A percentile compares a stretch with the other conserved stretches of the same genome.
Evolutionary conservation across 2,329 filamentous ascomycete genomes (phyloP).

Genomic region (Penicillium sp.): DNA sequence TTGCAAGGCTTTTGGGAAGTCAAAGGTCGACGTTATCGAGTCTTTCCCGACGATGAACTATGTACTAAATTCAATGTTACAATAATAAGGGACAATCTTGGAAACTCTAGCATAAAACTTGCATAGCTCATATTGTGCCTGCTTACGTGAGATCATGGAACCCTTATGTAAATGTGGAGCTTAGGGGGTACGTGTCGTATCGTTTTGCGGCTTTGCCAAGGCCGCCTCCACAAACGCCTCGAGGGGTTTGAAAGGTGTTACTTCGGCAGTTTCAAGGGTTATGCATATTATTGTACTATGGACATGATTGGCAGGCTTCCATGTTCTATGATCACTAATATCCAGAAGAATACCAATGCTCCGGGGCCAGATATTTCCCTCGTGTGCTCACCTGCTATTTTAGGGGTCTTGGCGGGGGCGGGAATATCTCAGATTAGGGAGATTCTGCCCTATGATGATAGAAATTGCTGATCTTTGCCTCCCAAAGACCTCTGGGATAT

Average conservation of each 20-base stretch:
- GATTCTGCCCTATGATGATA: background rate
- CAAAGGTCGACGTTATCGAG: too few species aligned
- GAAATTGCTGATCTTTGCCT: background rate
- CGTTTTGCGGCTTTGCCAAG: background rate
- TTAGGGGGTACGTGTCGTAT: background rate
- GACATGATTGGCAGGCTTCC: background rate
- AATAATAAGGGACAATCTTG: too few species aligned
- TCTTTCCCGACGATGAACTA: too few species aligned
- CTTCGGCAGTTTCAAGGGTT: background rate
- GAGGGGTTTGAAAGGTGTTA: background rate
- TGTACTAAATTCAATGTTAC: too few species aligned
- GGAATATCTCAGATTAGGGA: background rate
- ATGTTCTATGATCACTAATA: background rate
- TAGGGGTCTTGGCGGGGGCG: background rate
- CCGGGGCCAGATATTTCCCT: too few species aligned
- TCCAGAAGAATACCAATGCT: background rate
- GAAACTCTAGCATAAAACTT: background rate
- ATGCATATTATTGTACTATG: background rate
- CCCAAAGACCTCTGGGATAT: background rate
- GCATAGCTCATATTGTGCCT: background rate
- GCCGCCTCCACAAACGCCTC: background rate
- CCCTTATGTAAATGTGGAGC: background rate
- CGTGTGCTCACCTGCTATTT: slow-evolving; percentile 1
- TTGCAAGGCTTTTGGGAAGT: too few species aligned
- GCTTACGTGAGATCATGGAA: background rate